Percentiles rank a stretch among this genome's conserved stretches.
Evolutionary conservation across 768 basidiomycete genomes (phyloP).

Genomic region (Sistotremastrum suecicum): DNA sequence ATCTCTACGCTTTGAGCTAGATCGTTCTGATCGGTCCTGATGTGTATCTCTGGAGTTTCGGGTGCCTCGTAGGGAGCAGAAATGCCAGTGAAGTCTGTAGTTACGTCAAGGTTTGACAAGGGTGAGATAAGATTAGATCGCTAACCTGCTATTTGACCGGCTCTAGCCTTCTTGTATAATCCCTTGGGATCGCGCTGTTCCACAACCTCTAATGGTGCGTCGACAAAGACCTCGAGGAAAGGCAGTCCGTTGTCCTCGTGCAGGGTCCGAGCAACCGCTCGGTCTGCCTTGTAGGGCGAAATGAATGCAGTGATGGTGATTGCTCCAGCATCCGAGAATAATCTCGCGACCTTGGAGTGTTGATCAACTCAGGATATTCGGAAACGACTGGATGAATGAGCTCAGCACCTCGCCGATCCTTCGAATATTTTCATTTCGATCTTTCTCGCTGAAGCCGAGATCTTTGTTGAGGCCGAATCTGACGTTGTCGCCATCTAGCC

Average conservation of each 20-base stretch:
- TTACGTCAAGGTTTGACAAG: not conserved
- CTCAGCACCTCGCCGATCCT: constrained; percentile 79
- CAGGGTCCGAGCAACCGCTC: constrained; percentile 65
- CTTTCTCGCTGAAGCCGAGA: constrained; percentile 84
- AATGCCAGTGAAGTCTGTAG: constrained; percentile 89
- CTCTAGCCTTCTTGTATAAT: constrained; percentile 89
- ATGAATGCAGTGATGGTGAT: constrained; percentile 93
- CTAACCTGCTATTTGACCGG: constrained; percentile 89
- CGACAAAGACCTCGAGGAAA: constrained; percentile 91
- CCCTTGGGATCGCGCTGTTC: constrained; percentile 96
- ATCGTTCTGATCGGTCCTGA: constrained; percentile 71
- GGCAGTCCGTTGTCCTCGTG: constrained; percentile 60
- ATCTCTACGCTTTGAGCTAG: constrained; percentile 65
- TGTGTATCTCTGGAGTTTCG: constrained; percentile 73
- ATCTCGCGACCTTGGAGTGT: constrained; percentile 67
- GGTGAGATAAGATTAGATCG: not conserved
- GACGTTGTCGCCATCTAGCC: constrained; percentile 92
- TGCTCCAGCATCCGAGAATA: constrained; percentile 81
- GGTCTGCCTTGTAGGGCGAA: constrained; percentile 89
- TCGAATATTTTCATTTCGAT: constrained; percentile 90
- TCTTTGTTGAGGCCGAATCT: constrained; percentile 96
- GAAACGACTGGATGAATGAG: not conserved
- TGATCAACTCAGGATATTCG: constrained; percentile 3
- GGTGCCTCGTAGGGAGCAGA: constrained; percentile 96
- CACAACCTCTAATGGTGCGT: constrained; percentile 78